These are phyloP conservation scores for Alternaria hordeiaustralica DNA, from an alignment of 2,329 filamentous ascomycete species.

Conservation along the genomic window DNA sequence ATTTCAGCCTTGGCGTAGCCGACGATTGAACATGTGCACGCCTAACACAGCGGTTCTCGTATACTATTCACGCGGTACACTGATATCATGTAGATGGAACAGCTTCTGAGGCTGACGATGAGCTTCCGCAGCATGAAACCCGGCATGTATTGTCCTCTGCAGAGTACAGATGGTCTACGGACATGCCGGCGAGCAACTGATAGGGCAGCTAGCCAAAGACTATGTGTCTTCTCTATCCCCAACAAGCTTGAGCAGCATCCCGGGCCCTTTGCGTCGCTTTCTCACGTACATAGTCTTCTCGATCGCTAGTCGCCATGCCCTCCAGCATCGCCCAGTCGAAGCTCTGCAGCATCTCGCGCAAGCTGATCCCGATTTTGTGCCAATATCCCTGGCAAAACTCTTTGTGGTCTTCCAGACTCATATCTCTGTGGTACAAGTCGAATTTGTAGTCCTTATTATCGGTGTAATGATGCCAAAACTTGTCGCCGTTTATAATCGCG, in stretches of 20 bases:
- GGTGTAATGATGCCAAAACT: background rate
- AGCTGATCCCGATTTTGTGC: background rate
- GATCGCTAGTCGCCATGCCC: background rate
- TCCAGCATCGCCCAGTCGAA: background rate
- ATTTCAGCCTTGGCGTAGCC: background rate
- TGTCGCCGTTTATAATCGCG: background rate
- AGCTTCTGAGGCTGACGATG: background rate
- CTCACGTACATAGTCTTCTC: background rate
- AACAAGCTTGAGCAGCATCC: background rate
- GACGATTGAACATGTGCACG: background rate
- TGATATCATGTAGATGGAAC: background rate
- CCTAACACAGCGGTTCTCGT: background rate
- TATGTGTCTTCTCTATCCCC: background rate
- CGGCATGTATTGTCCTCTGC: background rate
- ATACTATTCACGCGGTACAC: background rate
- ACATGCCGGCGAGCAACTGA: background rate
- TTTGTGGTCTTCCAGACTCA: background rate
- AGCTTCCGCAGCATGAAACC: background rate
- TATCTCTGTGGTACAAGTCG: background rate
- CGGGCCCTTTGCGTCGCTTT: background rate
- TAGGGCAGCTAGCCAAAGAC: background rate
- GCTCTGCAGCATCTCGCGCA: background rate
- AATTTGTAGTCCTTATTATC: background rate
- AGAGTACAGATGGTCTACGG: background rate
- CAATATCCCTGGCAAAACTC: background rate